phyloP scores from a whole-genome alignment of 768 basidiomycete species.

The Podaxis sp. region DNA sequence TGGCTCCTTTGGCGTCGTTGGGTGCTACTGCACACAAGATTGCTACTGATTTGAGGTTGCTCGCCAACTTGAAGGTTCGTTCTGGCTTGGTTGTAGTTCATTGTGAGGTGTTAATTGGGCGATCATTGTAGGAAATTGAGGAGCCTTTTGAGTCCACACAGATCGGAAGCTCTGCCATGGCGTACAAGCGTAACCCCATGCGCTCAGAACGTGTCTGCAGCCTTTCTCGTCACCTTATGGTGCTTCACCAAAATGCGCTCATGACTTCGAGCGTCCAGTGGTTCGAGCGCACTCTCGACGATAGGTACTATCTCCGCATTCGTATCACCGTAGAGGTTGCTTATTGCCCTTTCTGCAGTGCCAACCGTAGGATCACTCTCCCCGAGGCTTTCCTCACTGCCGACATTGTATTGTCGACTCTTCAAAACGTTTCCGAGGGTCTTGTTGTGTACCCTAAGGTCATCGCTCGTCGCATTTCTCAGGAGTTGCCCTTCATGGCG shows the following conservation, averaged over 20 bases:
- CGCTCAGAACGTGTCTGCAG: slow-evolving; percentile 97
- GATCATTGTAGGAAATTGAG: slow-evolving; percentile 75
- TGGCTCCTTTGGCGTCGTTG: slow-evolving; percentile 84
- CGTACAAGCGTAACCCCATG: slow-evolving; percentile 99
- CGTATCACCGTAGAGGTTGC: neutral
- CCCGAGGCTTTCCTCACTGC: slow-evolving; percentile 97
- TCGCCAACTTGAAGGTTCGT: slow-evolving; percentile 87
- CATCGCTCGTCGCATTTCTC: slow-evolving; percentile 86
- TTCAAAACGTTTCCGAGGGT: slow-evolving; percentile 96
- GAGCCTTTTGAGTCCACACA: slow-evolving; percentile 99
- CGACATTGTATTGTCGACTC: slow-evolving; percentile 92
- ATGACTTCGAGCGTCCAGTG: slow-evolving; percentile 96
- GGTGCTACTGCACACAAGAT: slow-evolving; percentile 98
- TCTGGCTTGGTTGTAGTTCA: neutral
- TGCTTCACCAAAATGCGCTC: slow-evolving; percentile 91
- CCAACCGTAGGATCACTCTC: slow-evolving; percentile 93
- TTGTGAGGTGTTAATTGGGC: neutral
- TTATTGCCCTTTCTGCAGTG: slow-evolving; percentile 45
- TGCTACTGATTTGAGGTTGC: slow-evolving; percentile 89
- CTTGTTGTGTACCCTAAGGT: slow-evolving; percentile 99
- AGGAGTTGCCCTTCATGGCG: slow-evolving; percentile 99
- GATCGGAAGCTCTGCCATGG: slow-evolving; percentile 97
- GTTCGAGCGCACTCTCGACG: slow-evolving; percentile 98
- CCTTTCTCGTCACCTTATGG: slow-evolving; percentile 94
- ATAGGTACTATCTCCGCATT: slow-evolving; percentile 55